Percentiles rank a stretch among this genome's conserved stretches.
Evolutionary conservation across 108 stramenopile species (phyloP).

Genomic region (Conticribra weissflogii): DNA sequence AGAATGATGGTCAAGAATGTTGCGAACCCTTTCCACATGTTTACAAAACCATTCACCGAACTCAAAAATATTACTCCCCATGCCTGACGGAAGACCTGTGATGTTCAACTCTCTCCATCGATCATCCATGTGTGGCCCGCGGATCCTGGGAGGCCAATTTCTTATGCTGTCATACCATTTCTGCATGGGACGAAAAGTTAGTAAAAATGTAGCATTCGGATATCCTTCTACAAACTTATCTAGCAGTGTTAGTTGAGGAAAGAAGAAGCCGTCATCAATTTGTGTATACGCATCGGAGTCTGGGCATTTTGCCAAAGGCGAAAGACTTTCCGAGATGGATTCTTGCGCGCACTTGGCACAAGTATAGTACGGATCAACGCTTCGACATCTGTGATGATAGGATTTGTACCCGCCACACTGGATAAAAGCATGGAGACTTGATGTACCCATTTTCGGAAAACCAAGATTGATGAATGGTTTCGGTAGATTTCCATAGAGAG

Average conservation of each 20-base stretch:
- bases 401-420: conserved; percentile 23
- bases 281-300: conserved; percentile 25
- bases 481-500: conserved; percentile 14
- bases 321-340: conserved; percentile 1
- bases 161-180: conserved; percentile 33
- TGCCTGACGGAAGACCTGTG: conserved; percentile 30
- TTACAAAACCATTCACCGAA: conserved; percentile 30
- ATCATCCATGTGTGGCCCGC: conserved; percentile 15
- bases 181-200: conserved; percentile 23
- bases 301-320: conserved; percentile 15
- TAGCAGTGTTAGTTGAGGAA: conserved; percentile 33
- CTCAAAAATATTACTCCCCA: conserved; percentile 20
- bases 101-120: conserved; percentile 9
- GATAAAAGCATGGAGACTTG: neutral
- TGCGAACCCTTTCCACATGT: conserved; percentile 18
- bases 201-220: conserved; percentile 37
- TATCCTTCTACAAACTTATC: conserved; percentile 25
- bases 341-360: conserved; percentile 11
- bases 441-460: conserved; percentile 37
- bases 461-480: conserved; percentile 37
- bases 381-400: conserved; percentile 13
- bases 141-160: conserved; percentile 31
- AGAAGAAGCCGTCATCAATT: conserved; percentile 27
- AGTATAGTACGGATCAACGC: conserved; percentile 5
- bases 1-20: conserved; percentile 19